Base-by-base conservation (phyloP, 1,139 yeast species). In the Schwanniomyces etchellsii region DNA sequence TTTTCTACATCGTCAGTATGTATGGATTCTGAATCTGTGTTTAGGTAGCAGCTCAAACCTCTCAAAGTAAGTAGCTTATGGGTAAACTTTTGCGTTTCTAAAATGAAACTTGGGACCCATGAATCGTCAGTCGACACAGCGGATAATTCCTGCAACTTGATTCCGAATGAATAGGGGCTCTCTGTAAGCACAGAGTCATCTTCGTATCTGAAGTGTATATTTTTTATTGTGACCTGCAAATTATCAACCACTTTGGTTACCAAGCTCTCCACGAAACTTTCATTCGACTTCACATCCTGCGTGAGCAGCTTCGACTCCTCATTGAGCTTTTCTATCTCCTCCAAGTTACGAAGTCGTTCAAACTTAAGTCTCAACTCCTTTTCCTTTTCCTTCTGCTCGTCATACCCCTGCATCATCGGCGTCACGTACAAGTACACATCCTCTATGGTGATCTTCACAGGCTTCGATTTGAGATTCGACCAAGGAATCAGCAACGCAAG, bases 401-500 rank as follows among this genome's bases (percentile, higher is more conserved):
- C 78, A 42, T 70, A 77, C 7, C 60, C 64, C 14, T 65, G 55
- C 13, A 70, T 54, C 12, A 70, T 76, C 1, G 98, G 96, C 1
- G 80, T 64, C 2, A 95, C 95, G 27, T 93, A 62, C 27, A 93
- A 52, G 48, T 81, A 88, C 7, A 88, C 91, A 52, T 91, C 93
- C 45, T 91, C 91, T 38, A 93, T 83, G n/a, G 77, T 65, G 11
- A 93, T 74, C 54, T 84, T 84, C 9, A 91, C 98, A 0, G 99
- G 98, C 47, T 89, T 85, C 16, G 85, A 81, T 48, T 89, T 89
- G 40, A 93, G 64, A 50, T 88, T 91, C 1, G 97, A 82, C 97
- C 98, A 93, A 0, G 99, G 98, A 25, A 93, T 91, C 50, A 84
- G 95, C 35, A 93, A 62, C 1, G 94, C 83, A 42, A 93, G 65